These are phyloP conservation scores for Darksidea phi DNA, from an alignment of 495 filamentous ascomycete species.

Conservation along the genomic window DNA sequence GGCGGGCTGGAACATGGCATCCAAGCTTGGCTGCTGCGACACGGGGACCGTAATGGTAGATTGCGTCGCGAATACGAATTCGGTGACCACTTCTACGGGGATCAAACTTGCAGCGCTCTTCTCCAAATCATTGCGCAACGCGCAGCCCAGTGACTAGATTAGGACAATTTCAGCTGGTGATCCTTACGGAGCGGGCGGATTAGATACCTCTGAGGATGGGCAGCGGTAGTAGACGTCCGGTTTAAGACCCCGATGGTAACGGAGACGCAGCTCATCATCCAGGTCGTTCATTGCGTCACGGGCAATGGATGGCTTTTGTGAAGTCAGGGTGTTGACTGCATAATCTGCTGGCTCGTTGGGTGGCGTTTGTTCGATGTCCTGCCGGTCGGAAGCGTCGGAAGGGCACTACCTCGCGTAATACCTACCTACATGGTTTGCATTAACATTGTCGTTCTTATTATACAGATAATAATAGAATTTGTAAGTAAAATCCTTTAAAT, in stretches of 20 bases:
- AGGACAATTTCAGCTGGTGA: not conserved
- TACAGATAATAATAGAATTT: too few relatives aligned
- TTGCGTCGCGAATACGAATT: conserved; percentile 21
- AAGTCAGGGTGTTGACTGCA: not conserved
- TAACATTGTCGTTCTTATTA: too few relatives aligned
- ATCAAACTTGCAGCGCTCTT: conserved; percentile 20
- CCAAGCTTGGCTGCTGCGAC: conserved; percentile 20
- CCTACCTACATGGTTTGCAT: too few relatives aligned
- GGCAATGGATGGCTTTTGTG: not conserved
- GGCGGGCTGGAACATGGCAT: conserved; percentile 16
- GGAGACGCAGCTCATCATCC: conserved; percentile 17
- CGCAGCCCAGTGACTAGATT: conserved; percentile 6
- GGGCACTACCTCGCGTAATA: too few relatives aligned
- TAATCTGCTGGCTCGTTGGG: not conserved
- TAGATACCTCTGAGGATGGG: conserved; percentile 10
- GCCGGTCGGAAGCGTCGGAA: too few relatives aligned
- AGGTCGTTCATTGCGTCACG: conserved; percentile 13
- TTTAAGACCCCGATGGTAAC: conserved; percentile 20
- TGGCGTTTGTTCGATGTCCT: too few relatives aligned
- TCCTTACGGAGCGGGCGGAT: not conserved
- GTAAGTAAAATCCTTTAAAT: too few relatives aligned
- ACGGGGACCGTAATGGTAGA: conserved; percentile 27
- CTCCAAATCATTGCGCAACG: conserved; percentile 23
- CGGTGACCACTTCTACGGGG: conserved; percentile 19
- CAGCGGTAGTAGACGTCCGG: conserved; percentile 32